Conservation (phyloP, 768 basidiomycete species). For the Termitomyces sp. region DNA sequence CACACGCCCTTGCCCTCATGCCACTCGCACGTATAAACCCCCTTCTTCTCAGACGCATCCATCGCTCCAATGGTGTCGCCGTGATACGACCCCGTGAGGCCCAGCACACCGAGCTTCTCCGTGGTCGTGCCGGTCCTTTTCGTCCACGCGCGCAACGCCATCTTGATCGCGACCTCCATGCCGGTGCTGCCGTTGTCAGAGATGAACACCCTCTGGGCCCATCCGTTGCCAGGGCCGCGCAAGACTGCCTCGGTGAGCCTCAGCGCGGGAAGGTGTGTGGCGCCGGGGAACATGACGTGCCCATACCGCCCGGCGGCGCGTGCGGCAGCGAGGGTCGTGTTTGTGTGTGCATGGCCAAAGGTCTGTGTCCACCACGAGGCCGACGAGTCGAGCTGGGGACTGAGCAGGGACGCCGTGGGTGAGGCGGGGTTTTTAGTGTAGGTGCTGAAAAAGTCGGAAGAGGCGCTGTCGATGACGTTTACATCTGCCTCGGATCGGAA, state of each 20-base stretch:
- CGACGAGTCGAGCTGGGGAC: slow-evolving; percentile 78
- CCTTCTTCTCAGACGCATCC: slow-evolving; percentile 84
- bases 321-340: slow-evolving; percentile 82
- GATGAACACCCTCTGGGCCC: slow-evolving; percentile 90
- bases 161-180: slow-evolving; percentile 97
- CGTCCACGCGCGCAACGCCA: slow-evolving; percentile 78
- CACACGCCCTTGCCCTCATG: slow-evolving; percentile 88
- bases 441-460: slow-evolving; percentile 80
- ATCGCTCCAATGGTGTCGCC: slow-evolving; percentile 97
- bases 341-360: slow-evolving; percentile 74
- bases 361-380: slow-evolving; percentile 99
- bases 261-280: slow-evolving; percentile 82
- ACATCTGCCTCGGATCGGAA: slow-evolving; percentile 67
- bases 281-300: slow-evolving; percentile 94
- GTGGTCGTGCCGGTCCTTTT: slow-evolving; percentile 13
- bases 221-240: slow-evolving; percentile 77
- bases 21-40: slow-evolving; percentile 95
- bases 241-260: slow-evolving; percentile 77
- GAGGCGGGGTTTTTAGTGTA: slow-evolving; percentile 32
- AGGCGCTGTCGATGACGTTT: slow-evolving; percentile 88
- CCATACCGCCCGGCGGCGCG: slow-evolving; percentile 90
- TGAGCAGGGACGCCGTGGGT: slow-evolving; percentile 22
- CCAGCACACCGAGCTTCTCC: slow-evolving; percentile 70
- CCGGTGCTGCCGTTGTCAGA: slow-evolving; percentile 95
- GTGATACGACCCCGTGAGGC: slow-evolving; percentile 90